These are phyloP conservation scores for Colletotrichum horii DNA, from an alignment of 2,329 filamentous ascomycete genomes.

Conservation along the genomic window DNA sequence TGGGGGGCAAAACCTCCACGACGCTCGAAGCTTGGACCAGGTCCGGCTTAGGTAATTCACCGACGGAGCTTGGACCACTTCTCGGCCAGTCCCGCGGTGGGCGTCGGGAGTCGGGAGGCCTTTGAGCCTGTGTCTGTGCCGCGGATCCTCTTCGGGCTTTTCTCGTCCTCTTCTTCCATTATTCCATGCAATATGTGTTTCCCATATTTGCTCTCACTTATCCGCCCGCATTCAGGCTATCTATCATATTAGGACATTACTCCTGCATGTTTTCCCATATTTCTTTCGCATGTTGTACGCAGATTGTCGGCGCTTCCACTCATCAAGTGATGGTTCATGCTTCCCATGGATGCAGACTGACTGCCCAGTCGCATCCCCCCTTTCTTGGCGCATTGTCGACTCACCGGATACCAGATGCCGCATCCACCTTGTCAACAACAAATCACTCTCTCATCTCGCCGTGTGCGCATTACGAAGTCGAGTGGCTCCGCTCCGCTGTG, in stretches of 20 bases:
- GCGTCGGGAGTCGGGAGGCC: neutral
- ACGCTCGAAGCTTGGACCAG: neutral
- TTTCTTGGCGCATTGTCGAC: slow-evolving; percentile 16
- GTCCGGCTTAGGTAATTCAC: neutral
- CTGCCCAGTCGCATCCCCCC: neutral
- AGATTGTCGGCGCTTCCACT: neutral
- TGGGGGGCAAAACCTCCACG: neutral
- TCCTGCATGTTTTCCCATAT: neutral
- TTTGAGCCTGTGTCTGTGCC: neutral
- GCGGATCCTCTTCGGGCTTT: neutral
- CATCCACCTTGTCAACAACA: neutral
- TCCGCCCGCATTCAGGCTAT: neutral
- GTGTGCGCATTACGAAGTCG: slow-evolving; percentile 1
- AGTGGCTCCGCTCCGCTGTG: slow-evolving; percentile 5
- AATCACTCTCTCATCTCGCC: slow-evolving; percentile 11
- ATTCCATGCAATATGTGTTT: neutral
- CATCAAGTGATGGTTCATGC: slow-evolving; percentile 8
- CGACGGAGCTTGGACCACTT: neutral
- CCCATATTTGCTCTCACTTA: neutral
- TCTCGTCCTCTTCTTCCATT: neutral
- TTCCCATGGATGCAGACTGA: neutral
- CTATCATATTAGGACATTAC: neutral
- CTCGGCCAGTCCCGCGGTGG: neutral
- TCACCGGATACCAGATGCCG: slow-evolving; percentile 15
- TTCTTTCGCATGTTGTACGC: neutral